These are phyloP conservation scores for Tylopilus orsonianus DNA, from an alignment of 1,284 basidiomycete species.

Conservation along the genomic window DNA sequence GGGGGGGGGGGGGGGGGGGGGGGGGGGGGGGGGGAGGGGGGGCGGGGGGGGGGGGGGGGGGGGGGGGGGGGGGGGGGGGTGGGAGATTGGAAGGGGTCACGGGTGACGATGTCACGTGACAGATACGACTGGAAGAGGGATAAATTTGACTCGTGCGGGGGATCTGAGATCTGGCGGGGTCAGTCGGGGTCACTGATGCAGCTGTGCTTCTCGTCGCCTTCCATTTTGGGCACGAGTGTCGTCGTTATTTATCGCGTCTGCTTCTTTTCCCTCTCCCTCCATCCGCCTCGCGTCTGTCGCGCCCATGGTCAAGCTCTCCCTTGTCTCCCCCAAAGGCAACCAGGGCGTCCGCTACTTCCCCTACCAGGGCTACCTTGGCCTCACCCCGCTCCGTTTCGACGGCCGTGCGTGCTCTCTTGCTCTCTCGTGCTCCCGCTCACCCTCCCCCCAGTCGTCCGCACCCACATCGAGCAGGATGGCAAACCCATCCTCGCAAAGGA, in stretches of 20 bases:
- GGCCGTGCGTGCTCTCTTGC: slow-evolving; percentile 51
- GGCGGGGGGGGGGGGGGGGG: too few species aligned
- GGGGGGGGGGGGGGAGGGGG: too few species aligned
- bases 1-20: too few species aligned
- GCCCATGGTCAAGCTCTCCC: slow-evolving; percentile 62
- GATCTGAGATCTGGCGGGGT: slow-evolving; percentile 32
- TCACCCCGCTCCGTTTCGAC: slow-evolving; percentile 75
- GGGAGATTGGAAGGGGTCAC: slow-evolving; percentile 22
- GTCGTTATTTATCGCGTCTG: slow-evolving; percentile 36
- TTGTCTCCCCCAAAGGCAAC: slow-evolving; percentile 64
- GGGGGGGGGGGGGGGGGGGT: too few species aligned
- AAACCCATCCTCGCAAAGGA: slow-evolving; percentile 63
- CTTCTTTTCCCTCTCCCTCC: slow-evolving; percentile 32
- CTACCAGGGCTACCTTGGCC: slow-evolving; percentile 71
- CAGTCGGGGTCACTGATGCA: slow-evolving; percentile 29
- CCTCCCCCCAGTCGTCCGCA: slow-evolving; percentile 54
- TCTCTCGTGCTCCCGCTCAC: slow-evolving; percentile 6
- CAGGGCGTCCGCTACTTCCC: slow-evolving; percentile 72
- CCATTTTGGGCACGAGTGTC: slow-evolving; percentile 29
- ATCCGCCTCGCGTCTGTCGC: slow-evolving; percentile 16
- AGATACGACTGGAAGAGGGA: not conserved
- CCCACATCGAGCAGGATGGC: slow-evolving; percentile 67
- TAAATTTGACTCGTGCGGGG: slow-evolving; percentile 3
- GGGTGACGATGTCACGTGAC: slow-evolving; percentile 27
- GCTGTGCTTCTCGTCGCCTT: slow-evolving; percentile 34